These are phyloP conservation scores for Moesziomyces sp. DNA, from an alignment of 1,284 basidiomycete species.

Conservation along the genomic window DNA sequence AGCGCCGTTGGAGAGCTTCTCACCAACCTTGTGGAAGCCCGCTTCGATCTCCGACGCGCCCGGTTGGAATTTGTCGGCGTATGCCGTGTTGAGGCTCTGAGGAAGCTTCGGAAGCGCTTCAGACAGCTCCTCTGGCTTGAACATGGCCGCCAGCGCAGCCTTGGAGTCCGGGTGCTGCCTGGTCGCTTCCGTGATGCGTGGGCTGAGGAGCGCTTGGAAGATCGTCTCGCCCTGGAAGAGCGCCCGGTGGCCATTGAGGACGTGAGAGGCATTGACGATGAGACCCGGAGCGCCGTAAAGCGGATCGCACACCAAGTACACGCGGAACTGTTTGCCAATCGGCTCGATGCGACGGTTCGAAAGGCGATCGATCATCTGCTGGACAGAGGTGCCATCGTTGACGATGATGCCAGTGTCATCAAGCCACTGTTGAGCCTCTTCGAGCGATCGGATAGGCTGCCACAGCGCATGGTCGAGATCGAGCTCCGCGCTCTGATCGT, in stretches of 20 bases:
- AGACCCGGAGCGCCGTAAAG: slow-evolving; percentile 5
- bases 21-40: slow-evolving; percentile 17
- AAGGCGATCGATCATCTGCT: slow-evolving; percentile 9
- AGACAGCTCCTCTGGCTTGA: slow-evolving; percentile 17
- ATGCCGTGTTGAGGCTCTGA: slow-evolving; percentile 29
- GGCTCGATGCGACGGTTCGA: slow-evolving; percentile 29
- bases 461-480: slow-evolving; percentile 27
- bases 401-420: slow-evolving; percentile 20
- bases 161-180: slow-evolving; percentile 3
- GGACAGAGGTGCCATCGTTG: slow-evolving; percentile 21
- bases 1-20: slow-evolving; percentile 13
- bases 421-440: slow-evolving; percentile 30
- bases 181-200: slow-evolving; percentile 1
- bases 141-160: slow-evolving; percentile 16
- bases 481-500: neutral
- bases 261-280: slow-evolving; percentile 32
- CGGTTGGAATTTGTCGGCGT: slow-evolving; percentile 13
- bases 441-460: slow-evolving; percentile 16
- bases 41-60: slow-evolving; percentile 9
- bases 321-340: slow-evolving; percentile 25
- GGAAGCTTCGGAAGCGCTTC: slow-evolving; percentile 22
- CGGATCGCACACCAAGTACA: slow-evolving; percentile 17
- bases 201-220: slow-evolving; percentile 16
- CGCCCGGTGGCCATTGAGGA: slow-evolving; percentile 25
- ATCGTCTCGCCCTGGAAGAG: slow-evolving; percentile 11